Evolutionary conservation across 2,329 filamentous ascomycete genomes (phyloP), one percentile per base, ranked within the genome.

Genomic region (Didymella arachidicola): DNA sequence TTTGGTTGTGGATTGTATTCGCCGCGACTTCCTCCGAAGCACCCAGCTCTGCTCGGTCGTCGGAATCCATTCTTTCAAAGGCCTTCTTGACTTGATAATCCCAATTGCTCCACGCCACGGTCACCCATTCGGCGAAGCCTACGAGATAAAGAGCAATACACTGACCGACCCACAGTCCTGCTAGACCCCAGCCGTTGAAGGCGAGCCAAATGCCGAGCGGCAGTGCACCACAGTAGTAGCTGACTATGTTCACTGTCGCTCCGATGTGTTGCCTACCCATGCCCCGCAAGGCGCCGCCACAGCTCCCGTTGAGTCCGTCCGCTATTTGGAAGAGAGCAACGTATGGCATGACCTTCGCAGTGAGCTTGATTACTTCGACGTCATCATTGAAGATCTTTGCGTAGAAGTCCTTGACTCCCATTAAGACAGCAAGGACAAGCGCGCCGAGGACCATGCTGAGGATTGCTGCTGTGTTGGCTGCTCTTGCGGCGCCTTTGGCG

Each of bases 271-370:
- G 92, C 53, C 90, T 81, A 2, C 92, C 93, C 91, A 94, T 95
- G 0, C 92, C 93, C 63, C 92, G 80, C 14, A 96, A 78, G 19
- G 87, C 87, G 1, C 93, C 92, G 1, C 93, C 92, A 71, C 92
- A 96, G 59, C 87, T 90, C 1, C 92, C 92, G 69, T 95, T 95
- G 32, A 96, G 79, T 0, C 92, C 93, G 72, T 96, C 92, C 0
- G 92, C 92, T 59, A 96, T 93, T 79, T 96, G 92, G 77, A 96
- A 96, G 2, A 96, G 80, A 0, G 92, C 93, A 1, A 96, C 92
- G 68, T 88, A 94, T 0, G 93, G 93, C 81, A 96, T 88, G 26
- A 96, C 89, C 16, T 88, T 80, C 0, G 89, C 86, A 0, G 93
- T 93, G 0, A 96, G 84, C 8, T 74, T 79, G 42, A 96, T 82